Evolutionary conservation across 2,329 filamentous ascomycete species (phyloP), one percentile per base, ranked within the genome.

Genomic region (Chrysosporium queenslandicum): DNA sequence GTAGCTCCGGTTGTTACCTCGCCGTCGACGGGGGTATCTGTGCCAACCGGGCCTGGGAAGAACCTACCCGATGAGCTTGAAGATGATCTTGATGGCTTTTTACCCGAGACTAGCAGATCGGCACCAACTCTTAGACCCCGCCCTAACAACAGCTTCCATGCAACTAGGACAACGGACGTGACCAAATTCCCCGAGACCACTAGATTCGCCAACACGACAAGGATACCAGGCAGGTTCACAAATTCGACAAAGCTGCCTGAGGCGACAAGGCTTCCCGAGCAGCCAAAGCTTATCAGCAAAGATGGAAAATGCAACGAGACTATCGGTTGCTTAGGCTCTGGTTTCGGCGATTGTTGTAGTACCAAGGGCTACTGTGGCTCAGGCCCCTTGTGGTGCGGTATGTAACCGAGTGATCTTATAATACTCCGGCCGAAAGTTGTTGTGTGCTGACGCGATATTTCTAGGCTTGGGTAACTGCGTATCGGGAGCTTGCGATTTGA

Each of bases 301-400:
- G 53, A 58, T 20, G 56, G 56, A 23, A 53, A 39, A 27, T 58
- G 56, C 29, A 41, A 48, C 34, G 23, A 53, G 2, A 20, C 51
- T 43, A 42, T 55, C 9, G 11, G 40, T 8, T 58, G 56, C 25
- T 40, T 41, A 14, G 56, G 56, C n/a, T 55, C 56, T 12, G 43
- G 43, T 20, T 58, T 53, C 39, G 56, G 56, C 30, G 41, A 54
- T 23, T 58, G 56, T 16, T 58, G 56, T 18, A 58, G 56, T 48
- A 52, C 36, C 14, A 57, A 39, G 14, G 56, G 56, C 7, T 56
- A 46, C 36, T 58, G 56, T 37, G 56, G 56, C 3, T 55, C 48
- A 16, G 56, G 56, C 11, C 43, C 51, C 18, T 14, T 46, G n/a
- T 58, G 55, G 55, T 58, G 56, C 42, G 55, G 56, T 58, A 54